Base-by-base conservation (phyloP, 306 rosid species). In the Prunus mira region DNA sequence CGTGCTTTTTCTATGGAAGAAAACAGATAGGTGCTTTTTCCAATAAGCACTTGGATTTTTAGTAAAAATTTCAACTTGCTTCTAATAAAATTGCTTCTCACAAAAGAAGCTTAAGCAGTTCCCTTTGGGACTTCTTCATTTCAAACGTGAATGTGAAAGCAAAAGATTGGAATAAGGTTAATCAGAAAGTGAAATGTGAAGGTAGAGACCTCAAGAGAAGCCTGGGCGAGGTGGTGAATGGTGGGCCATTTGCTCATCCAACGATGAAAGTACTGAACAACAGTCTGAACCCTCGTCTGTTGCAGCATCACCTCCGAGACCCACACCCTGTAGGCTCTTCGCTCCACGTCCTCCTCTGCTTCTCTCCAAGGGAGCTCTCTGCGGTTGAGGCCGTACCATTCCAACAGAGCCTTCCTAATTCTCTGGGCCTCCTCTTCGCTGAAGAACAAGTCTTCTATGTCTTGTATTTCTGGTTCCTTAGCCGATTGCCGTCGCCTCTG, bases 241-340 rank as follows among this genome's bases (percentile, higher is more conserved):
- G 98, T 90, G 68, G 98, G 97, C 97, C 97, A 93, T 81, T 80
- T 88, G 28, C 38, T 69, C 90, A 93, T 90, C 97, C 97, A 94
- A 50, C 93, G 95, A 73, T 86, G 83, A 84, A 76, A 94, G 76
- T 85, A 94, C 5, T 77, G 65, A 76, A 90, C 83, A 66, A 94
- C 98, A 79, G 95, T 89, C 82, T 87, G 93, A 87, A 94, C 97
- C 82, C 96, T 84, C 4, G 96, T 94, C 70, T 94, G 96, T 79
- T 94, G 98, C 17, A 91, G 87, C 98, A 94, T 94, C 47, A 94
- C 76, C 77, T 94, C 95, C 2, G 97, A 94, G 30, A 94, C 96
- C 98, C 98, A 94, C 52, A 94, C 95, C 9, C 87, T 90, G 81
- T 94, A 91, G 38, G 89, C 96, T 69, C 94, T 78, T 38, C 28